phyloP scores from a whole-genome alignment of 139 green algal species.

The Picochlorum costavermella region DNA sequence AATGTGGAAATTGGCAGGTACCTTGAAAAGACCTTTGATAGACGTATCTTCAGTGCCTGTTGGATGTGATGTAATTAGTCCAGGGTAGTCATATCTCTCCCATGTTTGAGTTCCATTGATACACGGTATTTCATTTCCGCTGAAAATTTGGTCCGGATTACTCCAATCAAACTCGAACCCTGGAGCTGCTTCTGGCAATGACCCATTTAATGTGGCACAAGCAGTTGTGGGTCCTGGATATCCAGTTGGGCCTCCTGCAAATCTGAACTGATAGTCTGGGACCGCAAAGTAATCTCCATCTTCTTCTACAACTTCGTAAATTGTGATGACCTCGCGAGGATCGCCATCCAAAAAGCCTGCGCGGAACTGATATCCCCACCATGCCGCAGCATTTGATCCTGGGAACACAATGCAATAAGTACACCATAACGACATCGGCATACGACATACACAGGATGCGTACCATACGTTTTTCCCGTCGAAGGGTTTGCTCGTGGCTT shows the following conservation, averaged over 20 bases:
- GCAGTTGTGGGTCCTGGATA: slow-evolving; percentile 17
- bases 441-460: neutral
- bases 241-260: slow-evolving; percentile 19
- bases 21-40: slow-evolving; percentile 51
- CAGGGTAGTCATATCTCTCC: slow-evolving; percentile 43
- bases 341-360: slow-evolving; percentile 34
- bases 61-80: slow-evolving; percentile 46
- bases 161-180: slow-evolving; percentile 9
- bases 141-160: slow-evolving; percentile 9
- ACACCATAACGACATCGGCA: no score
- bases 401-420: neutral
- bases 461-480: slow-evolving; percentile 36
- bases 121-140: slow-evolving; percentile 23
- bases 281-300: slow-evolving; percentile 22
- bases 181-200: slow-evolving; percentile 9
- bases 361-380: slow-evolving; percentile 50
- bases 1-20: slow-evolving; percentile 56
- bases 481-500: slow-evolving; percentile 41
- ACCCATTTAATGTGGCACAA: slow-evolving; percentile 16
- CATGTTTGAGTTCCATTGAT: slow-evolving; percentile 38
- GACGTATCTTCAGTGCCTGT: slow-evolving; percentile 50
- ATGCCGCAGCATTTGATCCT: slow-evolving; percentile 44
- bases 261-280: slow-evolving; percentile 49
- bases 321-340: slow-evolving; percentile 43
- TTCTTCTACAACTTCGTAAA: slow-evolving; percentile 44